Evolutionary conservation across 805 yeast genomes (phyloP).

Genomic region (Yamadazyma tumulicola): DNA sequence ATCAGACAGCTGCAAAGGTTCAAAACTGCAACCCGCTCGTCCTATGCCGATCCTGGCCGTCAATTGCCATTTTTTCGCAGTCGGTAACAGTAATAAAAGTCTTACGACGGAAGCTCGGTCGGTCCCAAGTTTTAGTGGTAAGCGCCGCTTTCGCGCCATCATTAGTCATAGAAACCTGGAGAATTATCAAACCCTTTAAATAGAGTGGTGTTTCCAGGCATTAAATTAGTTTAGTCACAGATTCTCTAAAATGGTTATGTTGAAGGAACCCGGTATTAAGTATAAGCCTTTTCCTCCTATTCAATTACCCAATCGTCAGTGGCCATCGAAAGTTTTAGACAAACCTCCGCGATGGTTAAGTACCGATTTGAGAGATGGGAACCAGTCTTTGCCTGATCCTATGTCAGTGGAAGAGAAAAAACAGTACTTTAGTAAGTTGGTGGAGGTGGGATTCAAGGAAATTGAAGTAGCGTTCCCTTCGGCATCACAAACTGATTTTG

Average conservation of each 20-base stretch:
- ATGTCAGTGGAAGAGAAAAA: slow-evolving; percentile 80
- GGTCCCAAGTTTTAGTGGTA: too few relatives aligned
- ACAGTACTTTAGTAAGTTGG: slow-evolving; percentile 61
- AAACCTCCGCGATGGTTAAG: slow-evolving; percentile 80
- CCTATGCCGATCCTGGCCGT: slow-evolving; percentile 1
- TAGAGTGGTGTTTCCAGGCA: too few relatives aligned
- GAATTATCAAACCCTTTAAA: background rate
- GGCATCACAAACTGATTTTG: slow-evolving; percentile 77
- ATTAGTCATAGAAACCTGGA: too few relatives aligned
- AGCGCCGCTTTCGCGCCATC: too few relatives aligned
- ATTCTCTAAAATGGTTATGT: slow-evolving; percentile 34
- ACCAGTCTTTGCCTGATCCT: slow-evolving; percentile 82
- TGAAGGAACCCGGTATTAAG: slow-evolving; percentile 59
- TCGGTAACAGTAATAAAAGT: background rate
- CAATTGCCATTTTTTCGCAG: slow-evolving; percentile 1
- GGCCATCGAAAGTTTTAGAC: slow-evolving; percentile 61
- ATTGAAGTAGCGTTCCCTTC: slow-evolving; percentile 82
- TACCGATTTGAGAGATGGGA: slow-evolving; percentile 81
- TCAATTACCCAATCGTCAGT: slow-evolving; percentile 57
- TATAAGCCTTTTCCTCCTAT: slow-evolving; percentile 57
- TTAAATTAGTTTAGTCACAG: too few relatives aligned
- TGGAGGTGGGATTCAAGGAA: slow-evolving; percentile 76
- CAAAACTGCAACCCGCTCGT: too few relatives aligned
- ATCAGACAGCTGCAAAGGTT: too few relatives aligned
- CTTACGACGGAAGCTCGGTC: too few relatives aligned